Base-by-base conservation (phyloP, 2,329 filamentous ascomycete species). In the Venturiaceae sp. region DNA sequence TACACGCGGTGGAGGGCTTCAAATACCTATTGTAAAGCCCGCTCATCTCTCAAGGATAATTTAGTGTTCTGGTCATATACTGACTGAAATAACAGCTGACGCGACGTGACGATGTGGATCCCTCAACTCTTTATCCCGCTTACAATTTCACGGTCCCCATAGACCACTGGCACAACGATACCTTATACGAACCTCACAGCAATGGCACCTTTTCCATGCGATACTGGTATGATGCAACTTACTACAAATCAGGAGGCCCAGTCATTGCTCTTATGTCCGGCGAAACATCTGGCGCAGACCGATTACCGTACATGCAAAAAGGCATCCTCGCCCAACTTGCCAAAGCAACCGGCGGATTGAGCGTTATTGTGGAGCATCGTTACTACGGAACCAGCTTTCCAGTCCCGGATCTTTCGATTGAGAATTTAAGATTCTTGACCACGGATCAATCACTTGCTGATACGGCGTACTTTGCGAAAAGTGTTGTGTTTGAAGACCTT, bases 361-460 rank as follows among this genome's bases (percentile, higher is more conserved):
- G 85, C 3, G 86, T 95, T 2, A 81, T 95, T 52, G 79, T 95
- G 2, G 90, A 95, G 74, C 90, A 95, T 67, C 83, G 90, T 32
- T 95, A 95, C 76, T 95, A 95, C 67, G 90, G 90, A 58, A 79
- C 78, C 13, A 92, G 87, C 68, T 84, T 86, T 58, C 89, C 90
- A 0, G 81, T 82, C 0, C 69, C 77, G 1, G 80, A 92, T 65
- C 76, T 92, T 21, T 80, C 80, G 0, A 85, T 83, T 0, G 74
- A 87, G 67, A 92, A 82, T 64, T 73, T 95, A 62, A 85, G 90
- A 2, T 95, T 94, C 75, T 75, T 95, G 66, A 86, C 88, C 0
- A 94, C 90, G 0, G 87, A 92, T 64, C 90, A 95, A 69, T 84
- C 90, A 0, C 69, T 95, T 39, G 90, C 89, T 7, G 90, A 95